Evolutionary conservation across 2,329 filamentous ascomycete genomes (phyloP).

Genomic region (Hirsutella minnesotensis): DNA sequence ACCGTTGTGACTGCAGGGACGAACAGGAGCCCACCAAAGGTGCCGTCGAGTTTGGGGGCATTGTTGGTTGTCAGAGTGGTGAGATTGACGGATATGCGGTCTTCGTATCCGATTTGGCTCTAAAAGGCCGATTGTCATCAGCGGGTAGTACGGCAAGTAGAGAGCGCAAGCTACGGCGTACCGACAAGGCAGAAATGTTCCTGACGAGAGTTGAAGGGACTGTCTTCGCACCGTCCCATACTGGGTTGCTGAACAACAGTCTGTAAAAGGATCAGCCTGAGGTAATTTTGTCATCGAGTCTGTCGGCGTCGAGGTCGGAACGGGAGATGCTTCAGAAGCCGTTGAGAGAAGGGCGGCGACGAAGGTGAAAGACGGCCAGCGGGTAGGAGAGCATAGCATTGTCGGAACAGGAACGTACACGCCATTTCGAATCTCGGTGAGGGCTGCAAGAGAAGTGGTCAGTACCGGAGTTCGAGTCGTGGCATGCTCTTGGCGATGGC

Average conservation of each 20-base stretch:
- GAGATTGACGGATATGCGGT: conserved; percentile 44
- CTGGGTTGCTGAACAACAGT: conserved; percentile 49
- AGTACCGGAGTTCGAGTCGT: conserved; percentile 9
- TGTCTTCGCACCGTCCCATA: conserved; percentile 36
- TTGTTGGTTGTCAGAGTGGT: conserved; percentile 65
- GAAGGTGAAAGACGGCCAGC: not conserved
- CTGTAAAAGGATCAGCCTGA: conserved; percentile 19
- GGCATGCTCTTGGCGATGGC: conserved; percentile 4
- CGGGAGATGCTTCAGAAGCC: no score
- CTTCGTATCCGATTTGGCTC: conserved; percentile 39
- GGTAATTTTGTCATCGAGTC: not conserved
- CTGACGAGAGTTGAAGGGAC: conserved; percentile 41
- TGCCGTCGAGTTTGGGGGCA: conserved; percentile 43
- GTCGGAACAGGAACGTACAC: conserved; percentile 33
- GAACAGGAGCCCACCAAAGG: conserved; percentile 71
- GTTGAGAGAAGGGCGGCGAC: not conserved
- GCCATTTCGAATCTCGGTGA: conserved; percentile 37
- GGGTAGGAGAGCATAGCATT: conserved; percentile 1
- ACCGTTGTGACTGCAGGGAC: conserved; percentile 55
- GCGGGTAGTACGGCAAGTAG: conserved; percentile 4
- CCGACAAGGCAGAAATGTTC: conserved; percentile 45
- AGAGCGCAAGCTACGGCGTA: conserved; percentile 20
- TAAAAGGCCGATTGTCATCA: conserved; percentile 12
- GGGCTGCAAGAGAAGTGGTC: conserved; percentile 28
- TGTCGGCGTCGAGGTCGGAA: not conserved